Base-by-base conservation (phyloP, 768 basidiomycete species). In the Amylocystis lapponica region DNA sequence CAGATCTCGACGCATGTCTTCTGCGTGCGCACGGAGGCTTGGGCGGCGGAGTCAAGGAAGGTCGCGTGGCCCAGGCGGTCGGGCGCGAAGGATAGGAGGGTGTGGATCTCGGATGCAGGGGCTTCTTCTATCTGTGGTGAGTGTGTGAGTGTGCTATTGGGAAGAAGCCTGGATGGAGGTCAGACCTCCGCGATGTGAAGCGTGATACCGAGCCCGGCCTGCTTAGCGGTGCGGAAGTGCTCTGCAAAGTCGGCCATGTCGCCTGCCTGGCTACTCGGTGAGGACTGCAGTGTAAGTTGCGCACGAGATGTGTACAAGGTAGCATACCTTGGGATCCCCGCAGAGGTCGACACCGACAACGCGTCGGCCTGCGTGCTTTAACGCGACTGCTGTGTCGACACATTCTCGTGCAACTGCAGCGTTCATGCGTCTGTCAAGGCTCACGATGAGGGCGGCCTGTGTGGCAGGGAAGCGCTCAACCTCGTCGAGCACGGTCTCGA, bases 151-250 rank as follows among this genome's bases (percentile, higher is more conserved):
- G 19, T 1, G 23, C 17, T 11, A 32, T 22, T 29, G n/a, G 42
- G 9, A 37, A 5, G 19, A 31, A n/a, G 1, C 0, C 22, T 7
- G 16, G 32, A 4, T 22, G 16, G 11, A 17, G 17, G 17, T 54
- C 62, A n/a, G 46, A 83, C 86, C 73, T 93, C 89, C 2, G 89
- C 86, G 39, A 91, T 81, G 60, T 92, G 89, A 27, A 91, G 58
- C 0, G 89, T 92, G n/a, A 89, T 52, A 2, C 79, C 73, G 7
- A 92, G 59, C 1, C 85, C 86, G 1, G 73, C 78, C 27, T 58
- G 66, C 43, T 74, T 79, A 1, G 76, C 86, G 35, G 66, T 62
- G 10, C 58, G 60, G 53, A 90, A 77, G 46, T 76, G 67, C 19
- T 64, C 63, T 14, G 60, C 66, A 47, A 85, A 81, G 2, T 54